These are phyloP conservation scores for Nemania sp. DNA, from an alignment of 2,329 filamentous ascomycete genomes.

Conservation along the genomic window DNA sequence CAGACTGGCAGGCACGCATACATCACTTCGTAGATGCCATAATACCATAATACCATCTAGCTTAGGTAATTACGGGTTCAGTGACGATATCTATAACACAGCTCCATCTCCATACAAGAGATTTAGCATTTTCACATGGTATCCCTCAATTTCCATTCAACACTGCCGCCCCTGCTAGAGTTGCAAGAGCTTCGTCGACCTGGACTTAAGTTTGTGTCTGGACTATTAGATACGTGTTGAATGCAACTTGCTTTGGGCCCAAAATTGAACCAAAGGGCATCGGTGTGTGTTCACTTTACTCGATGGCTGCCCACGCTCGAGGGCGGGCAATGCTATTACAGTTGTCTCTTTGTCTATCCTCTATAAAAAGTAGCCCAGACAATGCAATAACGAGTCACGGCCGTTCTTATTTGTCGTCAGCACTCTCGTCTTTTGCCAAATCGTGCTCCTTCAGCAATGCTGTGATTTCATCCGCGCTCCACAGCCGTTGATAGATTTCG, in stretches of 20 bases:
- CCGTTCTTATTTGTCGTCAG: constrained; percentile 63
- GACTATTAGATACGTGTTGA: too few species aligned
- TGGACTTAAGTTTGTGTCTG: too few species aligned
- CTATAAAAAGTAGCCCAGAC: constrained; percentile 18
- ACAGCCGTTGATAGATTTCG: constrained; percentile 97
- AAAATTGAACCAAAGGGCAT: background rate
- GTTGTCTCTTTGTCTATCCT: constrained; percentile 21
- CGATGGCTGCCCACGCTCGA: too few species aligned
- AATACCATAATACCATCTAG: too few species aligned
- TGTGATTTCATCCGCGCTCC: constrained; percentile 96
- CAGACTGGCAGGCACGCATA: too few species aligned
- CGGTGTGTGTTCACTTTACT: constrained; percentile 1
- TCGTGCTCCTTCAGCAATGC: constrained; percentile 93
- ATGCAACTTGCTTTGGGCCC: background rate
- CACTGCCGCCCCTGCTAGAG: too few species aligned
- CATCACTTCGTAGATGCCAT: background rate
- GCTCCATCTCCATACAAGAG: too few species aligned
- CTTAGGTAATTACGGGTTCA: too few species aligned
- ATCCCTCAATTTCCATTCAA: too few species aligned
- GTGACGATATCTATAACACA: too few species aligned
- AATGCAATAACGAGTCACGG: constrained; percentile 7
- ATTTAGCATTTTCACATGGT: too few species aligned
- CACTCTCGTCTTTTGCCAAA: constrained; percentile 80
- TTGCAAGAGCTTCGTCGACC: too few species aligned
- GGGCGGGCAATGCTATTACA: constrained; percentile 31